Base-by-base conservation (phyloP, 495 filamentous ascomycete genomes). In the Lasiosphaeria miniovina region DNA sequence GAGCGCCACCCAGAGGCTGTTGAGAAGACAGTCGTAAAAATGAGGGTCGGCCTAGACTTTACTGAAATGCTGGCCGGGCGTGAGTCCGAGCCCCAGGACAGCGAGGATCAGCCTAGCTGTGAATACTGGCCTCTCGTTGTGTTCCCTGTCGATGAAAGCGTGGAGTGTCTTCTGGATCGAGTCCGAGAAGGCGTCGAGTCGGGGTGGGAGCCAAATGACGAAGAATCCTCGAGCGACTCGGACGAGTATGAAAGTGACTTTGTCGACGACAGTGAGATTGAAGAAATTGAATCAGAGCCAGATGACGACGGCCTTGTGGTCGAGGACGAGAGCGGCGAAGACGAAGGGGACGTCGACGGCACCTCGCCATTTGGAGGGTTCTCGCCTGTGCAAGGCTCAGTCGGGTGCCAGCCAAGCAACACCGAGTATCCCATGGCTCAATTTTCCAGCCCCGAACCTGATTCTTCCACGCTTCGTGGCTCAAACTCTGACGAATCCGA, bases 181-280 rank as follows among this genome's bases (percentile, higher is more conserved):
- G 24, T 24, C 24, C 24, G 24, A 2, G 24, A 2, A 24, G 1
- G 24, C 24, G 24, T 2, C 24, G 24, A 24, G 1, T 24, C 24
- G 24, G 24, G 24, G 24, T 24, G 24, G 24, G 24, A 24, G 2
- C 24, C 24, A 24, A 24, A 24, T 24, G 24, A 24, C 24, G 24
- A 24, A 24, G 24, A 24, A 24, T 24, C 24, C 24, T 24, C 24
- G 2, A 24, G 24, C 24, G 24, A 24, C 24, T 24, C 7, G 1
- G 32, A 51, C 32, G 49, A 51, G 9, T 51, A 51, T 24, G 49
- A 51, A 17, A 51, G 49, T 17, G n/a, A 31, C 9, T n/a, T n/a
- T 4, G 32, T 51, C 1, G 49, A 51, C 15, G 49, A 51, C 17
- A 31, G n/a, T 5, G 49, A 31, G 10, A 6, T 51, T 31, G 49